A percentile compares a stretch with the other conserved stretches of the same genome.
Conservation (phyloP, 2,329 filamentous ascomycete genomes). For the Cercospora sp. region DNA sequence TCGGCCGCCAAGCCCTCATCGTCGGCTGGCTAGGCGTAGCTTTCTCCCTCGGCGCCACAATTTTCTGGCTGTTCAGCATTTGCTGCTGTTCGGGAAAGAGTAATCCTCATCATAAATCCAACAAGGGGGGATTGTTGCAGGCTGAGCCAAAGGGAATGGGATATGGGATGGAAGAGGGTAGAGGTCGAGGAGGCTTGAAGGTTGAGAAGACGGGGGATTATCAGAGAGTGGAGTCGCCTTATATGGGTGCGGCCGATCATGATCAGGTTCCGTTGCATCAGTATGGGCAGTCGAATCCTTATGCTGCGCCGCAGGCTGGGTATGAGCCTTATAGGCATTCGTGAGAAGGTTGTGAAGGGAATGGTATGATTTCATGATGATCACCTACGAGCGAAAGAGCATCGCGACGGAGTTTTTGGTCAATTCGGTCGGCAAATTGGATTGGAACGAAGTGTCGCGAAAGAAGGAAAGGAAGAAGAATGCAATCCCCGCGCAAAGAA, state of each 20-base stretch:
- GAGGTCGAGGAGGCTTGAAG: conserved; percentile 41
- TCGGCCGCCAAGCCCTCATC: conserved; percentile 71
- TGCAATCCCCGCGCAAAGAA: not conserved
- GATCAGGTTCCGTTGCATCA: conserved; percentile 37
- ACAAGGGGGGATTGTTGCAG: conserved; percentile 41
- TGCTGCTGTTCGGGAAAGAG: conserved; percentile 84
- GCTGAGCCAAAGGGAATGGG: conserved; percentile 36
- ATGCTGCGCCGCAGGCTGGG: conserved; percentile 45
- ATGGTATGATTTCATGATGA: not conserved
- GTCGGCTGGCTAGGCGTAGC: conserved; percentile 77
- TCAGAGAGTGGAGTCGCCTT: conserved; percentile 54
- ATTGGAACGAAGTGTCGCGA: not conserved
- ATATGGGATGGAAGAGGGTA: conserved; percentile 22
- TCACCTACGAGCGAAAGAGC: not conserved
- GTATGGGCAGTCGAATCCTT: conserved; percentile 24
- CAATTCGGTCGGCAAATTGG: not conserved
- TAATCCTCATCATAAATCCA: conserved; percentile 48
- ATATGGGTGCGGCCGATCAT: conserved; percentile 36
- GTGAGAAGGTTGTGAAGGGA: not conserved
- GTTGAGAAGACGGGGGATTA: conserved; percentile 64
- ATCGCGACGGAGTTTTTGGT: conserved; percentile 25
- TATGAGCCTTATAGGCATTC: conserved; percentile 48
- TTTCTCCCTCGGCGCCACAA: conserved; percentile 70
- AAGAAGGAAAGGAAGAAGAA: not conserved
- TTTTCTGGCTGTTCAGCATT: conserved; percentile 90